phyloP scores from a whole-genome alignment of 768 basidiomycete species.

The Exidia glandulosa region DNA sequence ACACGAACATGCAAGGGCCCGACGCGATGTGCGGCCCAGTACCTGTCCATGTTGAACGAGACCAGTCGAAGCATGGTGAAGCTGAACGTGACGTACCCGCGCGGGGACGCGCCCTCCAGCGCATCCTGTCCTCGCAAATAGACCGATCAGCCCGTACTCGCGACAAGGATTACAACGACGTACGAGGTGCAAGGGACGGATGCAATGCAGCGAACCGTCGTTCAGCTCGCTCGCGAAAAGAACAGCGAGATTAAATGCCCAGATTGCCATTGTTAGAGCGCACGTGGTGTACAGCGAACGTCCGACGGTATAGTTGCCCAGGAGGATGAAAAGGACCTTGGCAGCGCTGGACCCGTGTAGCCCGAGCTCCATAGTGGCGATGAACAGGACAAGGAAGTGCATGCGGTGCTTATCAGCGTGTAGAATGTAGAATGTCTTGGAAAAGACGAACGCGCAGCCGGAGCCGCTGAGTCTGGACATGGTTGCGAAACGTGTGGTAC shows the following conservation, averaged over 20 bases:
- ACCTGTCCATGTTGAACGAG: slow-evolving; percentile 87
- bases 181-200: slow-evolving; percentile 45
- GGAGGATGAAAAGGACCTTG: slow-evolving; percentile 67
- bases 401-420: slow-evolving; percentile 29
- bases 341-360: slow-evolving; percentile 74
- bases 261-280: slow-evolving; percentile 56
- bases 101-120: slow-evolving; percentile 64
- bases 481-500: slow-evolving; percentile 78
- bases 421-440: slow-evolving; percentile 39
- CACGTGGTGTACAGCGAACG: slow-evolving; percentile 51
- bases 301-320: slow-evolving; percentile 56
- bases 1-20: slow-evolving; percentile 30
- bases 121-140: slow-evolving; percentile 36
- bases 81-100: slow-evolving; percentile 92
- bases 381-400: slow-evolving; percentile 50
- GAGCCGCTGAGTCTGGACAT: slow-evolving; percentile 52
- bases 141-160: too few relatives aligned
- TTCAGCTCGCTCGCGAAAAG: slow-evolving; percentile 69
- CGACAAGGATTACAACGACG: too few relatives aligned
- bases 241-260: slow-evolving; percentile 65
- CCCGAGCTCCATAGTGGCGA: slow-evolving; percentile 50
- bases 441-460: slow-evolving; percentile 42
- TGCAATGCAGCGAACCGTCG: slow-evolving; percentile 45
- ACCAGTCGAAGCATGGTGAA: slow-evolving; percentile 91
- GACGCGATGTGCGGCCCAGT: slow-evolving; percentile 54